Percentiles rank a stretch among this genome's conserved stretches.
Evolutionary conservation across 306 rosid species (phyloP).

Genomic region (Canavalia ensiformis): DNA sequence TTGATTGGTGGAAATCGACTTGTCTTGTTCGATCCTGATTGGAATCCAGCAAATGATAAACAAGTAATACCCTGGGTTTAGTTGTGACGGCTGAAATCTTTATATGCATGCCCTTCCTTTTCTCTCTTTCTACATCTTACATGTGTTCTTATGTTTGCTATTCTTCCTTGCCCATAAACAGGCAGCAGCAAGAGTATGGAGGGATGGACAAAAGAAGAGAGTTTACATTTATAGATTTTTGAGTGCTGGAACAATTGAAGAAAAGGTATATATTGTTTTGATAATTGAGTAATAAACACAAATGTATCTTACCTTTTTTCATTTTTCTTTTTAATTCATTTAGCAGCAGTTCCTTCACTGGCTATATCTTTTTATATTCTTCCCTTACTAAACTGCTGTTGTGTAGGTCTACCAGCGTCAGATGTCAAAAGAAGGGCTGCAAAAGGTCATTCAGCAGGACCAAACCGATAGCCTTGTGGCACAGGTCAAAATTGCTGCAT

Average conservation of each 20-base stretch:
- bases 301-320: constrained; percentile 34
- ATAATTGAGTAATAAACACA: constrained; percentile 34
- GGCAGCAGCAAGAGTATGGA: constrained; percentile 99
- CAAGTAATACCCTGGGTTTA: constrained; percentile 64
- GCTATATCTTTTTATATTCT: constrained; percentile 34
- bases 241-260: constrained; percentile 95
- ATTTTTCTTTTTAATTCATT: neutral
- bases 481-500: constrained; percentile 63
- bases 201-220: constrained; percentile 99
- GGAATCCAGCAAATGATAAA: constrained; percentile 99
- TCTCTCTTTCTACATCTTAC: constrained; percentile 5
- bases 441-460: constrained; percentile 94
- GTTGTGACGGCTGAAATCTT: constrained; percentile 31
- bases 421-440: constrained; percentile 99
- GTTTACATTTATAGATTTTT: constrained; percentile 91
- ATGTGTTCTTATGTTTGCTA: constrained; percentile 38
- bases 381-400: constrained; percentile 19
- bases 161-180: constrained; percentile 49
- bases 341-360: constrained; percentile 28
- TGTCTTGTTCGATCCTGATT: constrained; percentile 95
- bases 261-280: constrained; percentile 73
- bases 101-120: constrained; percentile 23
- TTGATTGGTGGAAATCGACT: constrained; percentile 97
- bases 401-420: constrained; percentile 96
- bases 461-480: constrained; percentile 63